Percentiles rank a stretch among this genome's conserved stretches.
Evolutionary conservation across 306 rosid genomes (phyloP).

Genomic region (Vigna radiata): DNA sequence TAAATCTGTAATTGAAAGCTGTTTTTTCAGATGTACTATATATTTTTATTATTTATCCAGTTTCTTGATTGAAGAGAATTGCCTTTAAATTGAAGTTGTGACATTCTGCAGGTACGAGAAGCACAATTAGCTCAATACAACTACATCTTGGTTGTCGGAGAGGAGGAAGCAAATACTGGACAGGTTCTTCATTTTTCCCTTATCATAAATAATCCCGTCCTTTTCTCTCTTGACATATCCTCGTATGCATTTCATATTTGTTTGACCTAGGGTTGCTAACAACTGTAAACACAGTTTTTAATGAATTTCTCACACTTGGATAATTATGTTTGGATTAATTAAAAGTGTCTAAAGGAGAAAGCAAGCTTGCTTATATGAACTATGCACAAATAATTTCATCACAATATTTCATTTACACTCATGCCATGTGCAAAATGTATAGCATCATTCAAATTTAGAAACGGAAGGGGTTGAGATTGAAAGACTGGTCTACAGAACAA

Average conservation of each 20-base stretch:
- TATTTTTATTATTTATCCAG: neutral
- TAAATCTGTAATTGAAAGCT: neutral
- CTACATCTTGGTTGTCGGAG: constrained; percentile 92
- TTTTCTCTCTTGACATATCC: constrained; percentile 2
- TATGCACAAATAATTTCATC: neutral
- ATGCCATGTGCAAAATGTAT: neutral
- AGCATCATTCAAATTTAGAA: neutral
- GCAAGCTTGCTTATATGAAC: neutral
- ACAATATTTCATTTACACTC: neutral
- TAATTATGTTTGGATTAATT: neutral
- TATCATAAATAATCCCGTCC: constrained; percentile 7
- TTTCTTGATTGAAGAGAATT: constrained; percentile 7
- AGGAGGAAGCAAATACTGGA: constrained; percentile 86
- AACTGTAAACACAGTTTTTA: neutral
- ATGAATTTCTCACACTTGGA: neutral
- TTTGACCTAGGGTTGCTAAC: constrained; percentile 13
- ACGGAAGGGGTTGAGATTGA: neutral
- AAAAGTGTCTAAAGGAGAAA: constrained; percentile 2
- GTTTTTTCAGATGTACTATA: neutral
- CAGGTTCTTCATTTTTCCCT: constrained; percentile 61
- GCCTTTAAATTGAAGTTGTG: constrained; percentile 35
- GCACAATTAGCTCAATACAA: constrained; percentile 89
- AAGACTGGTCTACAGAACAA: neutral
- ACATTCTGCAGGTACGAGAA: constrained; percentile 78
- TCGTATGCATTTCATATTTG: constrained; percentile 1